Conservation (phyloP, 2,329 filamentous ascomycete genomes). For the Sclerotinia nivalis region DNA sequence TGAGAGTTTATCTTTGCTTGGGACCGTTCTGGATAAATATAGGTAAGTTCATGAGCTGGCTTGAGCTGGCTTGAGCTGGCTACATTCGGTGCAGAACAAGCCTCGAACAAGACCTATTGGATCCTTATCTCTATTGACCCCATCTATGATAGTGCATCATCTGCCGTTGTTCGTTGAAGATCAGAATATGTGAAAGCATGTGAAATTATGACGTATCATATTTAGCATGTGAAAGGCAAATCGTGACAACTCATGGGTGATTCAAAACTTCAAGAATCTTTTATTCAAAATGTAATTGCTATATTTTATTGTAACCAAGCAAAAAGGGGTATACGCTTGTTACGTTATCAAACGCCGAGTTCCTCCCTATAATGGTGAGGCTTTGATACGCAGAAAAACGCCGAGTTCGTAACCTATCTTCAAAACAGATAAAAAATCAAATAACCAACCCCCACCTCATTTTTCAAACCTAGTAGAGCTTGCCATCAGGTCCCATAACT, state of each 20-base stretch:
- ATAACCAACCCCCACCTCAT: slow-evolving; percentile 17
- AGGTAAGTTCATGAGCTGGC: background rate
- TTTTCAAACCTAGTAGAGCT: slow-evolving; percentile 35
- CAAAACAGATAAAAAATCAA: slow-evolving; percentile 18
- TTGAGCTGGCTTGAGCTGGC: background rate
- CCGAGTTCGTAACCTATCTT: slow-evolving; percentile 38
- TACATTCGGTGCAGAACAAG: background rate
- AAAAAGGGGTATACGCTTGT: slow-evolving; percentile 42
- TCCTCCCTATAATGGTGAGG: slow-evolving; percentile 35
- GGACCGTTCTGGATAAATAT: background rate
- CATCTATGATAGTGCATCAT: slow-evolving; percentile 2
- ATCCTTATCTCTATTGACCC: background rate
- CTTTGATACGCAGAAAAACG: slow-evolving; percentile 41
- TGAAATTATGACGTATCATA: background rate
- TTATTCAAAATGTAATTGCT: slow-evolving; percentile 5
- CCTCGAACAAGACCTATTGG: background rate
- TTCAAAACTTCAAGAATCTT: background rate
- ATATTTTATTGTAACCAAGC: slow-evolving; percentile 31
- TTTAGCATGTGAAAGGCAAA: slow-evolving; percentile 9
- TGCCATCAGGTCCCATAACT: slow-evolving; percentile 41
- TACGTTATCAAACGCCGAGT: slow-evolving; percentile 42
- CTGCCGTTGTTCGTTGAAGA: background rate
- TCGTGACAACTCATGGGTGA: too few species aligned
- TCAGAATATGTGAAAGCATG: background rate
- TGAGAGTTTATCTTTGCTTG: background rate